Base-by-base conservation (phyloP, 2,329 filamentous ascomycete genomes). In the Claviceps spartinae region DNA sequence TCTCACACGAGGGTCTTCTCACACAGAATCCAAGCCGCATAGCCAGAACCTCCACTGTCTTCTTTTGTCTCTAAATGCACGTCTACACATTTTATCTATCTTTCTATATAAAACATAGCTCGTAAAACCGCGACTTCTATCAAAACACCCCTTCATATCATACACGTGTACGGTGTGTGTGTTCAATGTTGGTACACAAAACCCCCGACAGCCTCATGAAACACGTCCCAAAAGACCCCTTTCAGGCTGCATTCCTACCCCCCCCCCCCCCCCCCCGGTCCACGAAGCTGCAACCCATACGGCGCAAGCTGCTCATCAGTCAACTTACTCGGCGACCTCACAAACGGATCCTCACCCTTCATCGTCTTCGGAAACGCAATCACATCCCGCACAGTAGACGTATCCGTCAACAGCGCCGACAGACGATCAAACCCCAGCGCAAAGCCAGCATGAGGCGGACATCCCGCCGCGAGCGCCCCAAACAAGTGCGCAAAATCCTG, bases 341-440 rank as follows among this genome's bases (percentile, higher is more conserved):
- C 88, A 67, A 95, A 78, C 52, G 81, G 68, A 69, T 98, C 93
- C 63, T 95, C 86, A 0, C 93, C 90, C 64, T 83, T 89, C 55
- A 88, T 89, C 55, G 81, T 90, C 73, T 98, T 98, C 0, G 93
- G 94, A 63, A 98, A 98, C 0, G 90, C 90, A 67, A 98, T 96
- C 1, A 98, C 91, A 69, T 98, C 91, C 54, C 87, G 75, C 3
- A 98, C 85, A 1, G 85, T 89, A 11, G 85, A 76, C 36, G 78
- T 83, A 1, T 83, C 85, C 22, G 85, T 78, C 74, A 98, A 78
- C 1, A 95, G 72, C 0, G 91, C 85, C 41, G 93, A 76, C 48
- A 98, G 68, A 4, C 93, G 77, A 65, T 98, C 93, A 64, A 96
- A 95, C 0, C 93, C 93, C 16, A 98, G 72, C 0, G 93, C 93